phyloP scores from a whole-genome alignment of 1,284 basidiomycete species.

The Rhodotorula sp. region DNA sequence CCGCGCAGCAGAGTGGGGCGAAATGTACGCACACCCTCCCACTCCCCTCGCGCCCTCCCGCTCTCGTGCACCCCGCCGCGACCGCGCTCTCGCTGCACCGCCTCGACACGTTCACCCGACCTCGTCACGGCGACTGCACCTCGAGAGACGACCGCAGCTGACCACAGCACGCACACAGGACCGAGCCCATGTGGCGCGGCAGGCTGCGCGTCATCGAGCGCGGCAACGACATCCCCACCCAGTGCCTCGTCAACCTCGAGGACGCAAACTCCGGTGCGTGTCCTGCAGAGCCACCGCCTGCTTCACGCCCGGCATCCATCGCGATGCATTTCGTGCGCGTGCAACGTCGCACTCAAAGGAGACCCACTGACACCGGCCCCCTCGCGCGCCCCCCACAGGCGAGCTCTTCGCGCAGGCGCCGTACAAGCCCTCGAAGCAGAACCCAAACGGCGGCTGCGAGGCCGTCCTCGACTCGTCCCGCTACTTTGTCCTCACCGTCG shows the following conservation, averaged over 20 bases:
- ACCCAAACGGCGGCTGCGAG: slow-evolving; percentile 68
- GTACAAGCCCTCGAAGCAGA: slow-evolving; percentile 73
- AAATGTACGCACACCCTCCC: background rate
- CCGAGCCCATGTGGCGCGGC: slow-evolving; percentile 78
- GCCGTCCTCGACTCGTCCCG: slow-evolving; percentile 93
- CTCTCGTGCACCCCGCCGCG: too few species aligned
- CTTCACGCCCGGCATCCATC: background rate
- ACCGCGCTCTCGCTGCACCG: background rate
- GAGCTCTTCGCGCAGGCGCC: slow-evolving; percentile 83
- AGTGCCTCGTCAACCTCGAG: slow-evolving; percentile 69
- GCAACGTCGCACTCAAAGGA: background rate
- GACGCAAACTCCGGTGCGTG: slow-evolving; percentile 70
- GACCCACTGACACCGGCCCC: background rate
- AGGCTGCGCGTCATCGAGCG: slow-evolving; percentile 80
- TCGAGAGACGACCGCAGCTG: too few species aligned
- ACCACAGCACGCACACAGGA: slow-evolving; percentile 40
- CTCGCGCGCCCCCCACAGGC: slow-evolving; percentile 38
- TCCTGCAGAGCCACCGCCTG: background rate
- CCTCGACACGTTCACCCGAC: too few species aligned
- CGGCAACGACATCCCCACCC: slow-evolving; percentile 50
- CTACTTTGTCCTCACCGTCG: slow-evolving; percentile 57
- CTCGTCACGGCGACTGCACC: background rate
- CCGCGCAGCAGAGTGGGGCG: slow-evolving; percentile 70
- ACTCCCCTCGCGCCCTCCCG: background rate
- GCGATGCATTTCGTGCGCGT: background rate